A percentile compares a stretch with the other conserved stretches of the same genome.
These are phyloP conservation scores for Exophiala sp. DNA, from an alignment of 2,329 filamentous ascomycete species.

Conservation along the genomic window DNA sequence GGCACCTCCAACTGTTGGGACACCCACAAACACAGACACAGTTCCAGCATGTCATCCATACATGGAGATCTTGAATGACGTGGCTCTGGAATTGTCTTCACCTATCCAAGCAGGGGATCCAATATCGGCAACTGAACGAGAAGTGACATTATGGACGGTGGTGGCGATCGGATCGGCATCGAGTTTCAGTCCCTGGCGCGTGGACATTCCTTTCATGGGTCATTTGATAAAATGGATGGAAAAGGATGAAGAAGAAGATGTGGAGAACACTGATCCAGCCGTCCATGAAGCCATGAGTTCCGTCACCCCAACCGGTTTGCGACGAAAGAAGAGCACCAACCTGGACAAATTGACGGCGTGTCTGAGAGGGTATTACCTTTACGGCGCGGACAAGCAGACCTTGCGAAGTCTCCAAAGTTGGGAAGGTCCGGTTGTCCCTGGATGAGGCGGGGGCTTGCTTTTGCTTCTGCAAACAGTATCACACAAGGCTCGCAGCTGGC, in stretches of 20 bases:
- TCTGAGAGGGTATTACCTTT: slow-evolving; percentile 20
- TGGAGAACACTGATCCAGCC: not conserved
- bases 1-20: no score
- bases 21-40: no score
- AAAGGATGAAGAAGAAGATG: slow-evolving; percentile 4
- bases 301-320: no score
- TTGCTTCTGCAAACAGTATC: no score
- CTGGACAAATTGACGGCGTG: slow-evolving; percentile 16
- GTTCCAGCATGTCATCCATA: no score
- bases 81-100: no score
- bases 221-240: slow-evolving; percentile 21
- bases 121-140: slow-evolving; percentile 11
- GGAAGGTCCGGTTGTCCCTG: not conserved
- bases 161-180: slow-evolving; percentile 15
- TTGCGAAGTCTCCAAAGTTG: slow-evolving; percentile 12
- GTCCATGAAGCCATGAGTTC: not conserved
- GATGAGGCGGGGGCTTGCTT: not conserved
- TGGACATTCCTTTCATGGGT: slow-evolving; percentile 23
- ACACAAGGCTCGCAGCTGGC: no score
- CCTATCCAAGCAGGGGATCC: not conserved
- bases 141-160: slow-evolving; percentile 21
- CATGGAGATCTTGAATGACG: no score
- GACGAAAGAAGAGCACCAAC: not conserved
- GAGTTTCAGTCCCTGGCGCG: slow-evolving; percentile 18
- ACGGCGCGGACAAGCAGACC: slow-evolving; percentile 17